These are phyloP conservation scores for Lasiodiplodia sp. DNA, from an alignment of 2,329 filamentous ascomycete genomes.

Conservation along the genomic window DNA sequence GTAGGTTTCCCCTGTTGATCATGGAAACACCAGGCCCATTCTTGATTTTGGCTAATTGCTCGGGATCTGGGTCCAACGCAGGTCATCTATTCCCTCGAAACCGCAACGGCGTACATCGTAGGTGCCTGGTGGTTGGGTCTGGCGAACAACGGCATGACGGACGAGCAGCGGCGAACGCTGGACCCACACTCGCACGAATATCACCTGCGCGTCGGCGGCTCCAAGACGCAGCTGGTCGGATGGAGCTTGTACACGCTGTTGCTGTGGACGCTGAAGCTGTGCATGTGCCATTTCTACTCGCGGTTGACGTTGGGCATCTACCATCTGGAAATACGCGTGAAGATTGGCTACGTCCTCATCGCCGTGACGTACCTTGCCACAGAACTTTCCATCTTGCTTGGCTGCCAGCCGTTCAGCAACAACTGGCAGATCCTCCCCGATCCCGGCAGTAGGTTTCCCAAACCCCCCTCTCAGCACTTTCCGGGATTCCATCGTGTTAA, in stretches of 20 bases:
- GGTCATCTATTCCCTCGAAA: constrained; percentile 61
- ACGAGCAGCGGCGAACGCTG: constrained; percentile 56
- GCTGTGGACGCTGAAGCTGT: constrained; percentile 61
- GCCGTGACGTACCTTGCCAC: constrained; percentile 57
- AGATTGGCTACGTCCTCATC: constrained; percentile 59
- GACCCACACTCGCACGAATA: constrained; percentile 56
- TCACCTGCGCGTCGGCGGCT: constrained; percentile 57
- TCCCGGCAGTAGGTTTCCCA: constrained; percentile 50
- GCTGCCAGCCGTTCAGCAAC: constrained; percentile 59
- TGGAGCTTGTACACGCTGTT: constrained; percentile 63
- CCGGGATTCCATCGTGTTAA: neutral
- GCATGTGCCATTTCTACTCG: constrained; percentile 64
- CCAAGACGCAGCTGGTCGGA: constrained; percentile 59
- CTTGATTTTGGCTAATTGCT: neutral
- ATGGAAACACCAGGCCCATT: neutral
- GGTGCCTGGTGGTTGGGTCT: constrained; percentile 59
- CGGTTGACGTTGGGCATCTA: constrained; percentile 52
- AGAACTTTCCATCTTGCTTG: constrained; percentile 58
- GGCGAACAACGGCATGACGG: constrained; percentile 65
- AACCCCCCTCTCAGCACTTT: neutral
- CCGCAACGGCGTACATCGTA: constrained; percentile 58
- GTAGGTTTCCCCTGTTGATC: constrained; percentile 21
- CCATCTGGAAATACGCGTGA: constrained; percentile 51
- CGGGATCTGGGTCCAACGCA: constrained; percentile 36
- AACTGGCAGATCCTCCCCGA: constrained; percentile 67